These are phyloP conservation scores for Wickerhamiella kazuoi DNA, from an alignment of 805 yeast genomes.

Conservation along the genomic window DNA sequence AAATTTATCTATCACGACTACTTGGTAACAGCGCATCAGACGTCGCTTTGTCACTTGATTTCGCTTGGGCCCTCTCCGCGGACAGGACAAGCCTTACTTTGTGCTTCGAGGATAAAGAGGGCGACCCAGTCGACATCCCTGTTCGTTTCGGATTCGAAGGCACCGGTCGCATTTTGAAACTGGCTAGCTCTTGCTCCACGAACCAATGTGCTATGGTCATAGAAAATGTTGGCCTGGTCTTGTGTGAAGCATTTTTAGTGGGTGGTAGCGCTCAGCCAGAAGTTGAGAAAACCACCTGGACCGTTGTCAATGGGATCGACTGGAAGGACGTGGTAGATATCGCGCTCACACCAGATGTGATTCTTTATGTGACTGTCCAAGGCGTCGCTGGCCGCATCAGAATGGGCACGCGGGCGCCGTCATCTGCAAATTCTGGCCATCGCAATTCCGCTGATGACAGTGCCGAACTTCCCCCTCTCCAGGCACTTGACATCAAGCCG, in stretches of 20 bases:
- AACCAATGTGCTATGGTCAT: neutral
- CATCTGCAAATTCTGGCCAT: no score
- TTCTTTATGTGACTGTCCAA: no score
- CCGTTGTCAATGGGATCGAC: neutral
- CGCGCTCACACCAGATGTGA: neutral
- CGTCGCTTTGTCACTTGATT: neutral
- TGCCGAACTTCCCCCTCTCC: no score
- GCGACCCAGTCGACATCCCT: neutral
- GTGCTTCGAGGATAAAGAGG: neutral
- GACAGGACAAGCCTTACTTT: neutral
- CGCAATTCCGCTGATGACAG: no score
- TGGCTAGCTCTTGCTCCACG: neutral
- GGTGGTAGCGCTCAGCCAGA: neutral
- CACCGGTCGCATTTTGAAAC: neutral
- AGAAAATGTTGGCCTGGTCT: neutral
- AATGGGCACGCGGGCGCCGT: no score
- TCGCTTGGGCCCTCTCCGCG: neutral
- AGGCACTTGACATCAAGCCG: no score
- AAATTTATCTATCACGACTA: neutral
- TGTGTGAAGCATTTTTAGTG: neutral
- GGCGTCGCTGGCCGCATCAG: no score
- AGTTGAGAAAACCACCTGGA: neutral
- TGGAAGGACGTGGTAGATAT: neutral
- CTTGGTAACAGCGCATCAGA: neutral
- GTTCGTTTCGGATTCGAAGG: neutral